Evolutionary conservation across 225 moss, liverwort and hornwort species (phyloP).

Genomic region (Pseudoscleropodium purum): DNA sequence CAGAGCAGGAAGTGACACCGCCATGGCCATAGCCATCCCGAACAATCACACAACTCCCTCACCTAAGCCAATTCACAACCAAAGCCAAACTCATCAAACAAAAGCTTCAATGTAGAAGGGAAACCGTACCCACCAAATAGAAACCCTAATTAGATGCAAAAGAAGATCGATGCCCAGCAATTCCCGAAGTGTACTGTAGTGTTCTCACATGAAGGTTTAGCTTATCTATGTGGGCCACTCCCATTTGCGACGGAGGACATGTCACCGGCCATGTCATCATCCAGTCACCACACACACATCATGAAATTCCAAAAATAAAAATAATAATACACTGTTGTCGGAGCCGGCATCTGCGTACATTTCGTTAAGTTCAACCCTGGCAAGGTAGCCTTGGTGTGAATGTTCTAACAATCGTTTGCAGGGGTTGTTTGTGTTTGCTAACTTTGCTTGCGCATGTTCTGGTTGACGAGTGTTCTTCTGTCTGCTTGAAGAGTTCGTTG

Average conservation of each 20-base stretch:
- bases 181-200: neutral
- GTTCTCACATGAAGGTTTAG: neutral
- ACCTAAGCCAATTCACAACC: neutral
- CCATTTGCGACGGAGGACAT: neutral
- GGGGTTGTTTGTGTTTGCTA: neutral
- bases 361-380: neutral
- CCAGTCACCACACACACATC: neutral
- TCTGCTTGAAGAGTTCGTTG: neutral
- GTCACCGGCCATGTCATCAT: constrained; percentile 28
- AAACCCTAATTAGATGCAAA: neutral
- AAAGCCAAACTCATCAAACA: neutral
- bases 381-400: neutral
- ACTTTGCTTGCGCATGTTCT: neutral
- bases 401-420: neutral
- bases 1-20: constrained; percentile 17
- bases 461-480: neutral
- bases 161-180: neutral
- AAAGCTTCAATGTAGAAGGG: neutral
- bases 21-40: constrained; percentile 18
- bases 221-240: constrained; percentile 7
- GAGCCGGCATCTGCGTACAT: constrained; percentile 9
- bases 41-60: neutral
- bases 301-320: neutral
- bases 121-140: neutral
- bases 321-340: neutral